A percentile compares a stretch with the other conserved stretches of the same genome.
Conservation (phyloP, 2,329 filamentous ascomycete genomes). For the Pseudogymnoascus sp. region DNA sequence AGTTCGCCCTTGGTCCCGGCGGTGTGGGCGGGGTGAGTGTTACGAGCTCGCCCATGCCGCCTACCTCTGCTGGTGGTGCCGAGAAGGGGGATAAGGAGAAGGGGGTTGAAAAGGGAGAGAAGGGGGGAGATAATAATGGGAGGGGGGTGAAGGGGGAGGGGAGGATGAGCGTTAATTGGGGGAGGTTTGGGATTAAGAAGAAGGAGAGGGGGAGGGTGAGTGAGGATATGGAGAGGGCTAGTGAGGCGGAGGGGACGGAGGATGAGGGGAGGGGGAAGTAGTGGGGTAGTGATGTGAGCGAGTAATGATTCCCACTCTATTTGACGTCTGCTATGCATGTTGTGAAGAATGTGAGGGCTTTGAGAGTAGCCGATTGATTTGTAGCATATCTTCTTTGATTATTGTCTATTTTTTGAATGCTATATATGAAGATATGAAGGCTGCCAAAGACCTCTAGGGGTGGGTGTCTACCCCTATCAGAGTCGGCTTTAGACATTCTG, state of each 20-base stretch:
- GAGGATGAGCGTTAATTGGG: conserved; percentile 24
- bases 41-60: conserved; percentile 36
- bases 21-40: conserved; percentile 36
- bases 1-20: conserved; percentile 28
- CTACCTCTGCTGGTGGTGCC: conserved; percentile 39
- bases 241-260: conserved; percentile 24
- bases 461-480: background rate
- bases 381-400: background rate
- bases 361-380: background rate
- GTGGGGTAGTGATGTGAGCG: background rate
- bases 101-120: conserved; percentile 31
- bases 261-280: conserved; percentile 18
- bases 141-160: conserved; percentile 21
- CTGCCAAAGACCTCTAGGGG: background rate
- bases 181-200: conserved; percentile 24
- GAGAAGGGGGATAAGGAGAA: conserved; percentile 36
- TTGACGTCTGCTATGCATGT: background rate
- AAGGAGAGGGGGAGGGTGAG: conserved; percentile 20
- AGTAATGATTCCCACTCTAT: background rate
- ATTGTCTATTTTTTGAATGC: background rate
- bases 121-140: background rate
- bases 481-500: background rate
- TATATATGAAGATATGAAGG: background rate
- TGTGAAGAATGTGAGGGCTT: background rate
- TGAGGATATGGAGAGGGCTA: conserved; percentile 23